Conservation (phyloP, 305 asterid genomes). For the Rubia balearica region DNA sequence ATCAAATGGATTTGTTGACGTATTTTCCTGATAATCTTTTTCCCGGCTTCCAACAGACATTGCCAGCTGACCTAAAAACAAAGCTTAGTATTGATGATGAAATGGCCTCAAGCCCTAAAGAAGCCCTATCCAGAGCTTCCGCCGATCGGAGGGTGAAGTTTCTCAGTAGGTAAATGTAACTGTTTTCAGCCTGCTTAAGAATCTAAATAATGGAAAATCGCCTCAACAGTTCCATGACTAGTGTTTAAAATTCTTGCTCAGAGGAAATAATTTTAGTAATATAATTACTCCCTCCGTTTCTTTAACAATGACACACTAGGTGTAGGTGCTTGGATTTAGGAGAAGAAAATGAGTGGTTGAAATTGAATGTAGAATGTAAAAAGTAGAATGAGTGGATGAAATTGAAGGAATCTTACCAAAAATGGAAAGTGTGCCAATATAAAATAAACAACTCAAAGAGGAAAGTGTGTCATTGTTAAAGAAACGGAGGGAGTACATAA, state of each 20-base stretch:
- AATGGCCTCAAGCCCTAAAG: constrained; percentile 86
- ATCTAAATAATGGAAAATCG: not conserved
- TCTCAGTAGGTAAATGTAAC: constrained; percentile 61
- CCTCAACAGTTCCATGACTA: not conserved
- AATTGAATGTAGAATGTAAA: too few species aligned
- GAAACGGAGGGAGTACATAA: too few species aligned
- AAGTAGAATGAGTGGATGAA: too few species aligned
- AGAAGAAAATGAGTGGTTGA: too few species aligned
- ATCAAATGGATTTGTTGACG: not conserved
- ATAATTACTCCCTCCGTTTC: too few species aligned
- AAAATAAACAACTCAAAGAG: too few species aligned
- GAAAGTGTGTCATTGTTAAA: too few species aligned
- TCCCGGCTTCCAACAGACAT: constrained; percentile 45
- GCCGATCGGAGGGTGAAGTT: constrained; percentile 85
- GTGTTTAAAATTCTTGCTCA: not conserved
- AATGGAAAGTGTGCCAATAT: too few species aligned
- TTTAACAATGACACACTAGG: too few species aligned
- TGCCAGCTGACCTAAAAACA: constrained; percentile 90
- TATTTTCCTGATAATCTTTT: constrained; percentile 18
- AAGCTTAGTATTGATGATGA: constrained; percentile 96
- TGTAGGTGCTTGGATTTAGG: too few species aligned
- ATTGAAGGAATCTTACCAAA: too few species aligned
- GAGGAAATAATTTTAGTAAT: not conserved
- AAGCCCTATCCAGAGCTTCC: constrained; percentile 94
- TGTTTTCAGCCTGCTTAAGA: not conserved